These are phyloP conservation scores for Pythium brachiatum DNA, from an alignment of 352 stramenopile genomes.

Conservation along the genomic window DNA sequence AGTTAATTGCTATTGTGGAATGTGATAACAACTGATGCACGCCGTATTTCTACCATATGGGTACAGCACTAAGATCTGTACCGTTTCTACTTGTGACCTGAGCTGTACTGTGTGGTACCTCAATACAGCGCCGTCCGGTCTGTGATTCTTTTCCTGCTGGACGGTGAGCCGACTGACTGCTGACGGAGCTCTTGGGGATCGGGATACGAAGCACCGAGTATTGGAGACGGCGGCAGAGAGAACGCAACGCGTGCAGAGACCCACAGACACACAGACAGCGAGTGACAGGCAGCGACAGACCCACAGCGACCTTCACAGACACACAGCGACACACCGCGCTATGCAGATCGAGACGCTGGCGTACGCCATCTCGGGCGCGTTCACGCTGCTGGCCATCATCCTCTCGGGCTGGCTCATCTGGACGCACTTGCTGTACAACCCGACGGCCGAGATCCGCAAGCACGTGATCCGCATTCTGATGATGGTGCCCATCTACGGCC, in stretches of 20 bases:
- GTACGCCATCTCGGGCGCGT: slow-evolving; percentile 85
- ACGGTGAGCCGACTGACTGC: neutral
- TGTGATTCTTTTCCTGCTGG: slow-evolving; percentile 7
- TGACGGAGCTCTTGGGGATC: neutral
- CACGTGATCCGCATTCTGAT: slow-evolving; percentile 93
- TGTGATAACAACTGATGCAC: neutral
- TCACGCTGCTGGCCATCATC: slow-evolving; percentile 83
- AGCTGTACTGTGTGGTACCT: neutral
- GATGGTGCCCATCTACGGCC: slow-evolving; percentile 93
- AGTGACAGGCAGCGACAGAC: neutral
- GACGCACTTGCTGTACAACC: slow-evolving; percentile 87
- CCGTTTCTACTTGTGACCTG: neutral
- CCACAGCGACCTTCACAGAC: neutral
- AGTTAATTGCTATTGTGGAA: slow-evolving; percentile 1
- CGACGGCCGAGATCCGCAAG: slow-evolving; percentile 77
- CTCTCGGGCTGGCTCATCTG: slow-evolving; percentile 86
- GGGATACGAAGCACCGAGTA: neutral
- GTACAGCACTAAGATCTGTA: too few species aligned
- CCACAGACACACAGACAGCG: neutral
- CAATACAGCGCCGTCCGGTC: neutral
- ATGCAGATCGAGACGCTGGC: slow-evolving; percentile 88
- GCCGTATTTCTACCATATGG: neutral
- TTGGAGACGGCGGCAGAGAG: neutral
- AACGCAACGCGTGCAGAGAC: neutral
- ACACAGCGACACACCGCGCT: neutral